Evolutionary conservation across 2,329 filamentous ascomycete species (phyloP), one percentile per base, ranked within the genome.

Genomic region (Aaosphaeria arxii): DNA sequence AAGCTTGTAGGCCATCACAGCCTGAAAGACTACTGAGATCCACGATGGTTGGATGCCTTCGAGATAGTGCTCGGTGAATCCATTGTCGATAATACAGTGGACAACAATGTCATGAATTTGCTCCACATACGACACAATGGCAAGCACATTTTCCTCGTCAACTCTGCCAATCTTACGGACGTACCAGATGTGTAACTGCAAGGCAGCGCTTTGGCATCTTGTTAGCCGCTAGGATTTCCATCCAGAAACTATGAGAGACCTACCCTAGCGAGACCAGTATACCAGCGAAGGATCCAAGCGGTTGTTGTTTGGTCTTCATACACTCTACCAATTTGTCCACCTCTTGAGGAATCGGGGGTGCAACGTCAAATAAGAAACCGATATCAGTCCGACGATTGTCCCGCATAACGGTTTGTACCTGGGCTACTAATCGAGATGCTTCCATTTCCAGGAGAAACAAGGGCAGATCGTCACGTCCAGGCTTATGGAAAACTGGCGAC

Each of bases 1-100:
- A 9, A 47, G 39, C 11, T 43, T 44, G 7, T 49, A 46, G 5
- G 53, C 40, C 1, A 28, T 5, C 5, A 55, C 33, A 28, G 44
- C 46, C 7, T 43, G 39, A 35, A 50, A 56, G 11, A 50, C 45
- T 11, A 53, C 30, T 9, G 51, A 49, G 11, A 49, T 48, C 47
- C 53, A 56, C 1, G 51, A 47, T n/a, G 53, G 55, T 24, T 45
- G 47, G 7, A 51, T 45, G 5, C 44, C 47, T n/a, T 55, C 52
- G 9, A 54, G 29, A 33, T 55, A 51, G 13, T 53, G 36, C 17
- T 51, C 47, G 11, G 45, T 45, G 32, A 54, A 54, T 2, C 55
- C 53, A n/a, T 50, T 38, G n/a, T 50, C n/a, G 2, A 42, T 13
- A 31, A 43, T 40, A 31, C 51, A 54, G 5, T 46, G 42, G 7